Conservation (phyloP, 345 rosid species). For the Raphanus raphanistrum region DNA sequence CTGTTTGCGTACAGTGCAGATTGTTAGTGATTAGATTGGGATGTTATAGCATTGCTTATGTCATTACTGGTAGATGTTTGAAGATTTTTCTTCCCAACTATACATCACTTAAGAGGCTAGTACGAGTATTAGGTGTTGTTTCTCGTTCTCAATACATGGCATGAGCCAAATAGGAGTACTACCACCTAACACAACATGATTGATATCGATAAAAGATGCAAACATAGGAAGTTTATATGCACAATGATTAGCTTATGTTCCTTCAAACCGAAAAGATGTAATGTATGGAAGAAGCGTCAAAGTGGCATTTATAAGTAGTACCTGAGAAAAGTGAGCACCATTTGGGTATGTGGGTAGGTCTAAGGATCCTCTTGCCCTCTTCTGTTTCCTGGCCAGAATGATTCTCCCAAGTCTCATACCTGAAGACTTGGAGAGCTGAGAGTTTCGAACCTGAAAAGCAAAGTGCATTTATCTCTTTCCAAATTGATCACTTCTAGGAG, state of each 20-base stretch:
- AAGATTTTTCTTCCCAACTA: not conserved
- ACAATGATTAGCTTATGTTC: not conserved
- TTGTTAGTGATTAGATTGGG: not conserved
- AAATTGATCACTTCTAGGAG: not conserved
- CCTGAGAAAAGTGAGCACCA: not conserved
- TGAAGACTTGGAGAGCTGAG: not conserved
- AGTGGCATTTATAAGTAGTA: not conserved
- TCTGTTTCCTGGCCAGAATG: not conserved
- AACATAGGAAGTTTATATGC: not conserved
- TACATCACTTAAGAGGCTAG: not conserved
- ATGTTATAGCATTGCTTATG: not conserved
- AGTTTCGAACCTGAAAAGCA: not conserved
- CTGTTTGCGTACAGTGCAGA: not conserved
- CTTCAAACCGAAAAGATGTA: not conserved
- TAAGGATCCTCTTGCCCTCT: not conserved
- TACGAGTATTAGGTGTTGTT: not conserved
- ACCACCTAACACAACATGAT: not conserved
- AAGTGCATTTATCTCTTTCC: not conserved
- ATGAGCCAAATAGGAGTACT: not conserved
- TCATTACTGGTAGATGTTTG: not conserved
- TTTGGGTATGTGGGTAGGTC: not conserved
- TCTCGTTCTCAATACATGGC: not conserved
- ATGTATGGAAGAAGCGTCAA: not conserved
- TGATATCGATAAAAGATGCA: not conserved
- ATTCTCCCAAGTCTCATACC: not conserved